A percentile compares a stretch with the other conserved stretches of the same genome.
Conservation (phyloP, 2,329 filamentous ascomycete species). For the Fusarium dlaminii region DNA sequence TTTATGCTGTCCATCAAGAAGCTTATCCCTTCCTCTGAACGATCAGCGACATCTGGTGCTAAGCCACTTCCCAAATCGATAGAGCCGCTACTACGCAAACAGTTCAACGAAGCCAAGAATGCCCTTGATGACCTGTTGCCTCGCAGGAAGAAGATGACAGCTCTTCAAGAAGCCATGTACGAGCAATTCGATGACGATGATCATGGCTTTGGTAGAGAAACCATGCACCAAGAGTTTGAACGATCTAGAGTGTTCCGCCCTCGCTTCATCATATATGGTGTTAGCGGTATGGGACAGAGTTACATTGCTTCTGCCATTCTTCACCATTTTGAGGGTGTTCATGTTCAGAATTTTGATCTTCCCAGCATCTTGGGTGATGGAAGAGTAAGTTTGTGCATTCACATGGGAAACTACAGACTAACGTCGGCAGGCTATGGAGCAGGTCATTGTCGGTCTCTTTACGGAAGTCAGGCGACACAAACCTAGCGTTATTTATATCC, state of each 20-base stretch:
- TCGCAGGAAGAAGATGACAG: constrained; percentile 84
- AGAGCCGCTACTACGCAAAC: constrained; percentile 80
- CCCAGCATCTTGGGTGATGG: constrained; percentile 87
- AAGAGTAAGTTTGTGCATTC: constrained; percentile 62
- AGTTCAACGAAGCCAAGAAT: constrained; percentile 74
- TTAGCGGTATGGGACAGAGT: constrained; percentile 89
- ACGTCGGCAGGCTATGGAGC: constrained; percentile 72
- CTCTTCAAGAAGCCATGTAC: constrained; percentile 92
- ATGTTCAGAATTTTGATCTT: constrained; percentile 94
- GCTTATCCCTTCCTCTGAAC: constrained; percentile 92
- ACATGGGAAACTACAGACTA: constrained; percentile 19
- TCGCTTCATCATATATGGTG: constrained; percentile 83
- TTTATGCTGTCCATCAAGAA: constrained; percentile 98
- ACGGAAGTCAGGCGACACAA: constrained; percentile 93
- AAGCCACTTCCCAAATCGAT: constrained; percentile 81
- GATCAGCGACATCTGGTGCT: constrained; percentile 86
- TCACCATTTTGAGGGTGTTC: constrained; percentile 90
- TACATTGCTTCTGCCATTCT: constrained; percentile 88
- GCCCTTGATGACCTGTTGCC: constrained; percentile 82
- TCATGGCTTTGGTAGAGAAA: constrained; percentile 85
- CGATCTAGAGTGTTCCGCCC: constrained; percentile 88
- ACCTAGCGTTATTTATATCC: constrained; percentile 94
- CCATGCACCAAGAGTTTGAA: constrained; percentile 80
- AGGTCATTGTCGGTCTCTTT: constrained; percentile 89
- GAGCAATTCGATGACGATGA: constrained; percentile 86